Conservation (phyloP, 2,329 filamentous ascomycete genomes). For the Penicillium crustosum region DNA sequence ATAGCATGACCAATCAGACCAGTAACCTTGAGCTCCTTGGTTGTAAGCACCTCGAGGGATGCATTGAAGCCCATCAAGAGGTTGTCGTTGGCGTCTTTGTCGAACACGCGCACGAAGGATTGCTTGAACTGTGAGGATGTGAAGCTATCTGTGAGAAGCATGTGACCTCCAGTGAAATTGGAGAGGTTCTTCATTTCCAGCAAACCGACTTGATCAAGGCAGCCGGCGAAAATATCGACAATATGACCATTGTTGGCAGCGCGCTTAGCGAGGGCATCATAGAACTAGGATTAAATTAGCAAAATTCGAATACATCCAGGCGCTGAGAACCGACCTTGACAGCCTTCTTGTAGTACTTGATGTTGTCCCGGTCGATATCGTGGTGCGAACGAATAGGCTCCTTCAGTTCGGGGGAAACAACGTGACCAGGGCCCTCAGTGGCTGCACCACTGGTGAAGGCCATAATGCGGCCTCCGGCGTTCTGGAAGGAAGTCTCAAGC, state of each 20-base stretch:
- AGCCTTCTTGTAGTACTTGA: conserved; percentile 99
- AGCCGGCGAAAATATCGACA: conserved; percentile 96
- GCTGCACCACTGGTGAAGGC: conserved; percentile 92
- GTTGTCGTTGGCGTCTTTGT: conserved; percentile 93
- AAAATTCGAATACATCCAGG: background rate
- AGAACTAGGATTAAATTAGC: conserved; percentile 64
- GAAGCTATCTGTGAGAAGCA: conserved; percentile 97
- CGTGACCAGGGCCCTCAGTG: conserved; percentile 94
- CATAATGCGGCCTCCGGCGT: conserved; percentile 94
- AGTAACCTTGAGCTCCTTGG: conserved; percentile 97
- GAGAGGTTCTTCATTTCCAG: conserved; percentile 97
- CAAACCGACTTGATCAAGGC: conserved; percentile 93
- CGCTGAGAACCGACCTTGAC: conserved; percentile 67
- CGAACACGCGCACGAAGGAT: conserved; percentile 94
- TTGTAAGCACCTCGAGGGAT: conserved; percentile 90
- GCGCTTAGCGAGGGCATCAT: conserved; percentile 89
- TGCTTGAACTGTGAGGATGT: conserved; percentile 99
- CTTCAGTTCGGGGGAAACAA: conserved; percentile 90
- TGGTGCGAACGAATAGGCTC: conserved; percentile 98
- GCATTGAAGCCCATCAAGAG: conserved; percentile 98
- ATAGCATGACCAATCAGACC: conserved; percentile 95
- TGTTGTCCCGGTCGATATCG: conserved; percentile 97
- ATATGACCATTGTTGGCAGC: conserved; percentile 96
- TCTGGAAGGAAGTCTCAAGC: conserved; percentile 92
- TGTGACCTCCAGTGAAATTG: conserved; percentile 95